Percentiles rank a stretch among this genome's conserved stretches.
Conservation (phyloP, 78 protist species). For the Mantamonas sphyraenae region DNA sequence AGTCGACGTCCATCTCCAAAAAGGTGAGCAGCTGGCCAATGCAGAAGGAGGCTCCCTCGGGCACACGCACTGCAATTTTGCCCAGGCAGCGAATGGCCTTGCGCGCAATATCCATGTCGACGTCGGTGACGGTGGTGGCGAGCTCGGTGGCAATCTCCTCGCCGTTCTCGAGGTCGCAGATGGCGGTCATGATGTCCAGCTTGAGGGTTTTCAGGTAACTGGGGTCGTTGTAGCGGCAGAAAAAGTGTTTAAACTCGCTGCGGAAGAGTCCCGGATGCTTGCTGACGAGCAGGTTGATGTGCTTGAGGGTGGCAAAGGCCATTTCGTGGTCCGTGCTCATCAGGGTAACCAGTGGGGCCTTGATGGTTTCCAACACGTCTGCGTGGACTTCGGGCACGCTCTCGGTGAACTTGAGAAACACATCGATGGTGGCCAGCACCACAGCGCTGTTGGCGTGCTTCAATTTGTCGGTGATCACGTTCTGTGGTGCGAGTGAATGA, state of each 20-base stretch:
- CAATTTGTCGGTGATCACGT: conserved; percentile 70
- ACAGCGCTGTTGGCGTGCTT: conserved; percentile 66
- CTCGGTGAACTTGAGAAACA: conserved; percentile 70
- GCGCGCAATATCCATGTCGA: conserved; percentile 18
- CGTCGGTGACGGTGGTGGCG: conserved; percentile 30
- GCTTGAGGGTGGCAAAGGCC: conserved; percentile 57
- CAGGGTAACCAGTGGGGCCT: conserved; percentile 62
- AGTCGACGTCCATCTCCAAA: conserved; percentile 14
- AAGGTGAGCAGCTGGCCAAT: conserved; percentile 5
- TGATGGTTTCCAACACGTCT: conserved; percentile 55
- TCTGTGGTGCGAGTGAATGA: conserved; percentile 8
- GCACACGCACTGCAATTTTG: conserved; percentile 1
- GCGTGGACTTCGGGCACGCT: conserved; percentile 46
- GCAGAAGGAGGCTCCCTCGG: not conserved
- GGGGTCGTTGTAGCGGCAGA: conserved; percentile 58
- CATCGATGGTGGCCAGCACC: conserved; percentile 57
- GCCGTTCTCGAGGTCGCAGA: conserved; percentile 20
- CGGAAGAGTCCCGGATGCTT: conserved; percentile 56
- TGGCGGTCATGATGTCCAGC: conserved; percentile 49
- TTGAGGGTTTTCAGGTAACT: conserved; percentile 61
- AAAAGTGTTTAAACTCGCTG: conserved; percentile 44
- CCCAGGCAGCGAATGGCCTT: conserved; percentile 27
- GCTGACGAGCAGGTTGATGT: conserved; percentile 55
- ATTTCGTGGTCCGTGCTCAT: conserved; percentile 45
- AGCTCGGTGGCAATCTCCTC: conserved; percentile 66